These are phyloP conservation scores for Leccinum subrobustum DNA, from an alignment of 1,284 basidiomycete species.

Conservation along the genomic window DNA sequence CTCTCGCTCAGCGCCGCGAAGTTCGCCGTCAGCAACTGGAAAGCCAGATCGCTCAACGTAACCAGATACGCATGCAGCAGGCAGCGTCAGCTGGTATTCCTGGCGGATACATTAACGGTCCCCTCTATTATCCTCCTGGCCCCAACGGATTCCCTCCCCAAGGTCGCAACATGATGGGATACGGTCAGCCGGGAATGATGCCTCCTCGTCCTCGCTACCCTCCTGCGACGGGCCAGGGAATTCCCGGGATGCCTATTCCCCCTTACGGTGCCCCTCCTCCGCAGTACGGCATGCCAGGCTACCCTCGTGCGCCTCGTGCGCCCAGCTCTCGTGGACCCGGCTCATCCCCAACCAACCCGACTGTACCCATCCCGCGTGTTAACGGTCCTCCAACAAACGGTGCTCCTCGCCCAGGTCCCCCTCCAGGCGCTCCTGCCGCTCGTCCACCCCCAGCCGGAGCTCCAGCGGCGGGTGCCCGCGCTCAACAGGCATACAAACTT, in stretches of 20 bases:
- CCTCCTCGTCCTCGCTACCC: slow-evolving; percentile 83
- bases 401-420: slow-evolving; percentile 43
- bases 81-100: slow-evolving; percentile 83
- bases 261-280: slow-evolving; percentile 51
- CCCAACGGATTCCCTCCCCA: slow-evolving; percentile 78
- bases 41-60: slow-evolving; percentile 96
- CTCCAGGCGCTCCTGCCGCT: slow-evolving; percentile 16
- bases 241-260: slow-evolving; percentile 73
- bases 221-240: slow-evolving; percentile 60
- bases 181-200: slow-evolving; percentile 82
- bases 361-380: slow-evolving; percentile 54
- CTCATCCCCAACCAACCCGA: slow-evolving; percentile 60
- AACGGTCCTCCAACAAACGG: slow-evolving; percentile 50
- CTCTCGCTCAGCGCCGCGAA: slow-evolving; percentile 97
- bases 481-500: slow-evolving; percentile 39
- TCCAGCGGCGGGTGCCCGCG: slow-evolving; percentile 41
- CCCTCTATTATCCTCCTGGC: slow-evolving; percentile 87
- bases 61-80: slow-evolving; percentile 94
- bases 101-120: slow-evolving; percentile 79
- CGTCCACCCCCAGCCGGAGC: slow-evolving; percentile 44
- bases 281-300: slow-evolving; percentile 50
- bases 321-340: slow-evolving; percentile 57
- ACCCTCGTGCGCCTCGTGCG: slow-evolving; percentile 53
- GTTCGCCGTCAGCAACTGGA: slow-evolving; percentile 98
- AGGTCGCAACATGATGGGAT: slow-evolving; percentile 82